These are phyloP conservation scores for Leptographium procerum DNA, from an alignment of 2,329 filamentous ascomycete genomes.

Conservation along the genomic window DNA sequence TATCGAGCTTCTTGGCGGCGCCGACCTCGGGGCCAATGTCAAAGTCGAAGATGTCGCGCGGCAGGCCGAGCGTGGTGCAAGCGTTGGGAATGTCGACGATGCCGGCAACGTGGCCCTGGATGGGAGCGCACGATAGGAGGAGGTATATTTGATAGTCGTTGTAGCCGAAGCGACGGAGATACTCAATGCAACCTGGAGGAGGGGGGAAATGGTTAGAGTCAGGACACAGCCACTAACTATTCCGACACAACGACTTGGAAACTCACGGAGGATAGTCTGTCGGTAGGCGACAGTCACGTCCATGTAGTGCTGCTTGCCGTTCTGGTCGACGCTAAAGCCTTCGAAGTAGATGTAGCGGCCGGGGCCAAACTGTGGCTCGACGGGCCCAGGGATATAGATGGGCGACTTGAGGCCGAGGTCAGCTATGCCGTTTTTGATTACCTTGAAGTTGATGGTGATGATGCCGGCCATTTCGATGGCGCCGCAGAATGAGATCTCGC, in stretches of 20 bases:
- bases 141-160: conserved; percentile 72
- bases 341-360: conserved; percentile 77
- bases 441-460: conserved; percentile 81
- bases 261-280: conserved; percentile 56
- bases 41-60: conserved; percentile 92
- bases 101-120: conserved; percentile 80
- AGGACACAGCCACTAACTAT: background rate
- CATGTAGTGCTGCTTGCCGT: conserved; percentile 81
- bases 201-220: background rate
- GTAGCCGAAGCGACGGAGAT: conserved; percentile 63
- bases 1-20: conserved; percentile 38
- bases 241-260: background rate
- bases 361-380: conserved; percentile 79
- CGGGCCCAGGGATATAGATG: conserved; percentile 76
- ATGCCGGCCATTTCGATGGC: conserved; percentile 83
- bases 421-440: conserved; percentile 70
- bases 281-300: conserved; percentile 80
- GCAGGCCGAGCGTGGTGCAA: conserved; percentile 77
- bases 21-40: conserved; percentile 58
- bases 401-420: conserved; percentile 70
- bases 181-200: conserved; percentile 61
- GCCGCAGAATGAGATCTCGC: conserved; percentile 79
- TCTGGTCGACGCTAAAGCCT: conserved; percentile 79
- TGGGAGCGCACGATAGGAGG: conserved; percentile 70
- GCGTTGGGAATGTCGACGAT: conserved; percentile 88